Percentiles rank a stretch among this genome's conserved stretches.
phyloP scores from a whole-genome alignment of 2,329 filamentous ascomycete species.

The Pleoardoris graminearum region DNA sequence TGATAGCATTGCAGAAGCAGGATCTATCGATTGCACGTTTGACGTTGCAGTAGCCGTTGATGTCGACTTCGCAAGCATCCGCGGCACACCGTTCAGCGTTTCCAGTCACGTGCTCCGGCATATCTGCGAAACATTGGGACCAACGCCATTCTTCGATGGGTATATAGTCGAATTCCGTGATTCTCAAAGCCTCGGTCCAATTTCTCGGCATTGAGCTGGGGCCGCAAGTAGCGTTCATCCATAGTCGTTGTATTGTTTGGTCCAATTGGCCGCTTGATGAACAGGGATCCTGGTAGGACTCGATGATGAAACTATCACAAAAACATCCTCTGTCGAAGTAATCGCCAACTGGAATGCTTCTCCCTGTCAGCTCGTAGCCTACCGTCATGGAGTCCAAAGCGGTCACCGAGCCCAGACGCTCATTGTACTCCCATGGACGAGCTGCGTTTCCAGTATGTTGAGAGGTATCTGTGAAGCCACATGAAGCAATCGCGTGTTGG shows the following conservation, averaged over 20 bases:
- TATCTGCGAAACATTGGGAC: slow-evolving; percentile 27
- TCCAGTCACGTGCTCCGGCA: slow-evolving; percentile 24
- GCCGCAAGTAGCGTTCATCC: slow-evolving; percentile 40
- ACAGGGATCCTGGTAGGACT: slow-evolving; percentile 24
- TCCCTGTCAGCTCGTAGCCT: slow-evolving; percentile 34
- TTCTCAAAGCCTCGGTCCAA: slow-evolving; percentile 34
- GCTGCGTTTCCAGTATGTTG: slow-evolving; percentile 36
- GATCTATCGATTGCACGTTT: slow-evolving; percentile 31
- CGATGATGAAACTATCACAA: slow-evolving; percentile 27
- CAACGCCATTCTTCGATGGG: slow-evolving; percentile 34
- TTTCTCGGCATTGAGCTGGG: slow-evolving; percentile 22
- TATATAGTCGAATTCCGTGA: slow-evolving; percentile 32
- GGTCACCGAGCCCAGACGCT: slow-evolving; percentile 28
- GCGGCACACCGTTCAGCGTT: slow-evolving; percentile 32
- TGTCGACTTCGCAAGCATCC: slow-evolving; percentile 38
- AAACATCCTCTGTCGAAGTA: slow-evolving; percentile 43
- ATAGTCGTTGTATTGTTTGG: slow-evolving; percentile 34
- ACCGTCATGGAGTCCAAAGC: slow-evolving; percentile 39
- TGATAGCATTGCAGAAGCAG: slow-evolving; percentile 36
- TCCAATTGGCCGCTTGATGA: slow-evolving; percentile 15
- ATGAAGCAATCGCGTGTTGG: slow-evolving; percentile 34
- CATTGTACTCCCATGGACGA: slow-evolving; percentile 42
- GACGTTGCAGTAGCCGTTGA: slow-evolving; percentile 36
- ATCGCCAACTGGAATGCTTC: slow-evolving; percentile 21
- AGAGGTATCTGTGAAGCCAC: slow-evolving; percentile 32